These are phyloP conservation scores for Sambucus nigra DNA, from an alignment of 129 eudicot species.

Conservation along the genomic window DNA sequence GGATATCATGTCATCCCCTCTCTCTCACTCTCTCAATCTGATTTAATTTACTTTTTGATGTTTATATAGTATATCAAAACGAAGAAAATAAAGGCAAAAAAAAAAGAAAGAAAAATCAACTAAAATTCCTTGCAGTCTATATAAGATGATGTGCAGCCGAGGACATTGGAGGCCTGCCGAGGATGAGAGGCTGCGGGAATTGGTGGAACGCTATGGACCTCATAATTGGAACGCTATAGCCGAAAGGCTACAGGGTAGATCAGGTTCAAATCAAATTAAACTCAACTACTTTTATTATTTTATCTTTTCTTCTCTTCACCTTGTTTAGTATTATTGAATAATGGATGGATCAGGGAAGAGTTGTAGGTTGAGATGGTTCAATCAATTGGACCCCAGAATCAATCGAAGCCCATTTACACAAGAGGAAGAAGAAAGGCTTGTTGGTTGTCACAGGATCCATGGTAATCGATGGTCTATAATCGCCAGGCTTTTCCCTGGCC, in stretches of 20 bases:
- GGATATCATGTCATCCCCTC: too few species aligned
- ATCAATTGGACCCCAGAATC: constrained; percentile 79
- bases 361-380: constrained; percentile 82
- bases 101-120: neutral
- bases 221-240: constrained; percentile 95
- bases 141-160: constrained; percentile 41
- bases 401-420: constrained; percentile 67
- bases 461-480: constrained; percentile 80
- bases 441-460: constrained; percentile 55
- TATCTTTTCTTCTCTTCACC: neutral
- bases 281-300: neutral
- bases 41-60: too few species aligned
- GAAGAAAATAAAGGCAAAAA: neutral
- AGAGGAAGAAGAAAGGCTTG: constrained; percentile 65
- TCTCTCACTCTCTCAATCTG: constrained; percentile 1
- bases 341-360: constrained; percentile 44
- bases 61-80: neutral
- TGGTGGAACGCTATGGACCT: constrained; percentile 74
- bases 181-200: constrained; percentile 62
- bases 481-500: constrained; percentile 62
- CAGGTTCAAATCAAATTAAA: constrained; percentile 35
- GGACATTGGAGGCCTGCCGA: constrained; percentile 89
- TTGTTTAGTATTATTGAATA: too few species aligned
- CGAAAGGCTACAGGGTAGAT: constrained; percentile 73
- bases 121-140: neutral